Conservation (phyloP, 129 eudicot species). For the Tanacetum coccineum region DNA sequence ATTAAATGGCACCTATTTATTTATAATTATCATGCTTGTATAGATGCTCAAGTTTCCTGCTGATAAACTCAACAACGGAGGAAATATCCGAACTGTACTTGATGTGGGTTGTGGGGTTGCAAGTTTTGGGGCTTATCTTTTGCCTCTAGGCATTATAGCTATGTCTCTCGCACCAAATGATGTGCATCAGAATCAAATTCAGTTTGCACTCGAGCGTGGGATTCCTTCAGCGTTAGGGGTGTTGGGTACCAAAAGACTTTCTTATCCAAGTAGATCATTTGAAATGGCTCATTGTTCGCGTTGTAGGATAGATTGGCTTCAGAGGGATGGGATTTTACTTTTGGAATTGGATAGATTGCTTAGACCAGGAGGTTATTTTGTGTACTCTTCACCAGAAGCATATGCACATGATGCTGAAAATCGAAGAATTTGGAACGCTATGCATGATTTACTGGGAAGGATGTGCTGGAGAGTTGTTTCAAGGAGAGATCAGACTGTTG, state of each 20-base stretch:
- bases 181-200: conserved; percentile 84
- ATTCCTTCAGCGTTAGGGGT: conserved; percentile 74
- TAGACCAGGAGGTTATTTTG: conserved; percentile 90
- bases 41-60: conserved; percentile 84
- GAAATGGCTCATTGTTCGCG: conserved; percentile 90
- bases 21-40: conserved; percentile 4
- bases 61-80: conserved; percentile 68
- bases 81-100: conserved; percentile 69
- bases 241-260: conserved; percentile 80
- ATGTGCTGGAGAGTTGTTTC: conserved; percentile 95
- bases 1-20: too few relatives aligned
- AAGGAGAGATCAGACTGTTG: conserved; percentile 80
- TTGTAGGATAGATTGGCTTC: conserved; percentile 87
- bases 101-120: conserved; percentile 90
- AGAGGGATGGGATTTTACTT: conserved; percentile 73
- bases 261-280: conserved; percentile 81
- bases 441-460: conserved; percentile 67
- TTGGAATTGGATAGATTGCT: conserved; percentile 77
- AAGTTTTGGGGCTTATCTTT: conserved; percentile 86
- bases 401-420: conserved; percentile 84
- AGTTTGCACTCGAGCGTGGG: conserved; percentile 82
- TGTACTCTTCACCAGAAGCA: conserved; percentile 89
- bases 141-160: conserved; percentile 61
- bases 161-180: conserved; percentile 89
- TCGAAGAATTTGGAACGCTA: conserved; percentile 69